Evolutionary conservation across 495 filamentous ascomycete species (phyloP).

Genomic region (Annulohypoxylon nitens): DNA sequence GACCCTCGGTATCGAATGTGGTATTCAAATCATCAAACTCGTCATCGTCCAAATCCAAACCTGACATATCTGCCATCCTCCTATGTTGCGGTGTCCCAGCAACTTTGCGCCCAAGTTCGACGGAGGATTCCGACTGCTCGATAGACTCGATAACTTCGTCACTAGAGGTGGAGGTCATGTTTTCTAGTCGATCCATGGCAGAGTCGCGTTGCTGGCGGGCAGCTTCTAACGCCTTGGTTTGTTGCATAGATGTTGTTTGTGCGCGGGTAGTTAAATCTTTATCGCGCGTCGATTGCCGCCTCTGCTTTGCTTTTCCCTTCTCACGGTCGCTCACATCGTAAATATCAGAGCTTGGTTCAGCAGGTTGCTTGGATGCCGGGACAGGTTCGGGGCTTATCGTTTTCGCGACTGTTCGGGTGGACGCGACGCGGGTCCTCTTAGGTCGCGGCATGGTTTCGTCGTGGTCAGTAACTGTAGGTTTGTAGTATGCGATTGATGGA

Average conservation of each 20-base stretch:
- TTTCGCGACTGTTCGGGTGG: conserved; percentile 50
- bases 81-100: conserved; percentile 46
- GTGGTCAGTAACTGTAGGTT: not conserved
- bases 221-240: conserved; percentile 50
- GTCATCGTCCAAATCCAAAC: conserved; percentile 61
- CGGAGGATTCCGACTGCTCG: conserved; percentile 31
- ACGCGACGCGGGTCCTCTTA: conserved; percentile 55
- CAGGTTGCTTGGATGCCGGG: conserved; percentile 21
- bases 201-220: conserved; percentile 54
- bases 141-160: conserved; percentile 24
- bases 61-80: conserved; percentile 57
- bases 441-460: conserved; percentile 58
- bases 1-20: conserved; percentile 54
- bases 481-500: not conserved
- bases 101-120: conserved; percentile 51
- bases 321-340: conserved; percentile 63
- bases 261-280: conserved; percentile 18
- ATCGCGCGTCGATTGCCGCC: conserved; percentile 43
- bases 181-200: conserved; percentile 56
- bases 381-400: conserved; percentile 37
- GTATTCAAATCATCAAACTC: conserved; percentile 62
- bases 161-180: conserved; percentile 55
- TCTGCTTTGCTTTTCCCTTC: conserved; percentile 51
- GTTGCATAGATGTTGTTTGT: conserved; percentile 42
- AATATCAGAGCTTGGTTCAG: conserved; percentile 53